Evolutionary conservation across 2,329 filamentous ascomycete species (phyloP), one percentile per base, ranked within the genome.

Genomic region (Ophiocordyceps sinensis): DNA sequence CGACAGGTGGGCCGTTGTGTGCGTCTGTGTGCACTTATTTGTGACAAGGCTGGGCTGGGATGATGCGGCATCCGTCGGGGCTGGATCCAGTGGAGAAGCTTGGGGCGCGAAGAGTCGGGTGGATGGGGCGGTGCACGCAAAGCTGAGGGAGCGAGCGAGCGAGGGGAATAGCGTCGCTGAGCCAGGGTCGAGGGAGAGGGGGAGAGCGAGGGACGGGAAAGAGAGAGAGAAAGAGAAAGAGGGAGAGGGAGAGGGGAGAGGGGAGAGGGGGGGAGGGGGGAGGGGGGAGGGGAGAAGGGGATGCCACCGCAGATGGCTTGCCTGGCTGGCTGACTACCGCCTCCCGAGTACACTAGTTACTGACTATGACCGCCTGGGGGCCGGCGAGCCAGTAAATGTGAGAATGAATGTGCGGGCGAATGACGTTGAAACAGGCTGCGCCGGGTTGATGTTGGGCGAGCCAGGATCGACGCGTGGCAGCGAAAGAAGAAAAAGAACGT

Each of bases 391-490:
- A 35, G 13, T 15, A 15, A 17, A n/a, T 35, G 32, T 10, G 32
- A 35, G 32, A n/a, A 32, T 30, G 30, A 8, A 32, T 13, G n/a
- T n/a, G 30, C n/a, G 32, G 17, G 32, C 32, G 42, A 44, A 39
- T 37, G 42, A 41, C 45, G 45, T 44, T 43, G 42, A 45, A 45
- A 44, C 43, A 41, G 41, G 39, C 28, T 17, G 26, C 37, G 37
- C 15, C 36, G 37, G 5, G 11, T 17, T 30, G 30, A 38, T 38
- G 3, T 38, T n/a, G 37, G 36, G 26, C 9, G 12, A 10, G 21
- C 21, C 32, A 36, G 37, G 37, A 38, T 38, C 37, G 28, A 28
- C 37, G 23, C 26, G 28, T 17, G 12, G 26, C 19, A 38, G 31
- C 32, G n/a, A 15, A 14, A 15, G 13, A 15, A 3, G 32, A 14